Evolutionary conservation across 2,329 filamentous ascomycete genomes (phyloP).

Genomic region (Pseudogymnoascus sp.): DNA sequence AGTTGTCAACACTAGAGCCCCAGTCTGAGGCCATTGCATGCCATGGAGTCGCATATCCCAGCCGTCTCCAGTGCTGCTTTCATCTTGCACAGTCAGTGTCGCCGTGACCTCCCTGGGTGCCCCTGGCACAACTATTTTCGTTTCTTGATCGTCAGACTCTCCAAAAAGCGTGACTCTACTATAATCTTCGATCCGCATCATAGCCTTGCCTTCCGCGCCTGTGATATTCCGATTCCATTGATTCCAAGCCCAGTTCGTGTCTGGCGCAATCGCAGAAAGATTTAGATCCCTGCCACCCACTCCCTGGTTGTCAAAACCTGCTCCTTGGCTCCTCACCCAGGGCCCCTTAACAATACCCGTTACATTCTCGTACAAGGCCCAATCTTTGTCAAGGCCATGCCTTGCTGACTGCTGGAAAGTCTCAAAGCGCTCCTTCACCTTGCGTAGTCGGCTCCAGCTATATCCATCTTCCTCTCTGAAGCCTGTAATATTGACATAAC

Average conservation of each 20-base stretch:
- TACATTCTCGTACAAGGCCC: constrained; percentile 27
- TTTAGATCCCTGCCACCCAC: constrained; percentile 44
- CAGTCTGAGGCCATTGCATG: constrained; percentile 76
- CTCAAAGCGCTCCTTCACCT: constrained; percentile 57
- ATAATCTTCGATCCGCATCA: constrained; percentile 55
- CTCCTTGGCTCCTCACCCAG: constrained; percentile 22
- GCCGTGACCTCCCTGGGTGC: constrained; percentile 56
- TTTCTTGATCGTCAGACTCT: constrained; percentile 24
- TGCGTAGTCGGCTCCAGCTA: constrained; percentile 65
- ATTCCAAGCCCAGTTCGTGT: constrained; percentile 53
- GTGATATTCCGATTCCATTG: constrained; percentile 78
- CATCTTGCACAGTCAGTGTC: constrained; percentile 64
- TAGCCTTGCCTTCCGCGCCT: constrained; percentile 58
- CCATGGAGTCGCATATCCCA: constrained; percentile 78
- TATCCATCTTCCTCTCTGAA: constrained; percentile 66
- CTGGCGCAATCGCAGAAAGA: constrained; percentile 55
- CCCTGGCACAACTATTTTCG: constrained; percentile 16
- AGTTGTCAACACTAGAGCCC: constrained; percentile 72
- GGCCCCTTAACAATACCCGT: constrained; percentile 27
- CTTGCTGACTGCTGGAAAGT: constrained; percentile 35
- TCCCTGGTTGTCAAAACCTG: constrained; percentile 6
- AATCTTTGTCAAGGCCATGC: constrained; percentile 9
- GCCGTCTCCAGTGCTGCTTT: constrained; percentile 58
- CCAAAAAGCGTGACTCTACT: constrained; percentile 12
- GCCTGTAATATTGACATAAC: constrained; percentile 66